Base-by-base conservation (phyloP, 2,329 filamentous ascomycete species). In the Botryotinia globosa region DNA sequence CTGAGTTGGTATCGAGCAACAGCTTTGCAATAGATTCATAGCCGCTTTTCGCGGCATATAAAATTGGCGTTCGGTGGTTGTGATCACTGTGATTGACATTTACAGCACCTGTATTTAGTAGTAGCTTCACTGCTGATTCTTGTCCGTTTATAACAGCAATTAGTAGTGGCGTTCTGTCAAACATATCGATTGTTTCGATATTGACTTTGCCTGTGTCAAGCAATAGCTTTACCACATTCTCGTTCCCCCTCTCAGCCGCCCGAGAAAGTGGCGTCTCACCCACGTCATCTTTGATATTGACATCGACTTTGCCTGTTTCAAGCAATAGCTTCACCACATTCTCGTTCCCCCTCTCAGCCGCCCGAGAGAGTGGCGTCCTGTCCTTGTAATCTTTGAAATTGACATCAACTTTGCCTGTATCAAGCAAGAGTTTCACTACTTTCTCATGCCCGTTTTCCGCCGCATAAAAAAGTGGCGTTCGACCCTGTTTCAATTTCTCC, bases 301-400 rank as follows among this genome's bases (percentile, higher is more conserved):
- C 3, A 7, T 29, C 9, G 6, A 56, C 4, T 64, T 68, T 39
- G 4, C 7, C 6, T n/a, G 4, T 56, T 0, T 25, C 58, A 37
- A 61, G 18, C 10, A 48, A 25, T 9, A 45, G 18, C 4, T 34
- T 34, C 6, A 64, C 25, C 18, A 64, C 6, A 1, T 29, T 4
- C n/a, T 48, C 25, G 20, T 66, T 0, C 0, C 39, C n/a, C 1
- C 0, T 7, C 5, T 0, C 1, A 0, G 25, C 63, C 22, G 63
- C 42, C 10, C 3, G 6, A 18, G 1, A 34, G 4, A 66, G 1
- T 14, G 65, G 34, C 25, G 48, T 37, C 3, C 9, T 3, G 22
- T 8, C 20, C 1, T 14, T 0, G 22, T 0, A 0, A 42, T 37
- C 5, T 12, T 59, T 25, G 1, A 0, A 32, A 34, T 69, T 7